A percentile compares a stretch with the other conserved stretches of the same genome.
Conservation (phyloP, 2,329 filamentous ascomycete genomes). For the Septoria petroselini region DNA sequence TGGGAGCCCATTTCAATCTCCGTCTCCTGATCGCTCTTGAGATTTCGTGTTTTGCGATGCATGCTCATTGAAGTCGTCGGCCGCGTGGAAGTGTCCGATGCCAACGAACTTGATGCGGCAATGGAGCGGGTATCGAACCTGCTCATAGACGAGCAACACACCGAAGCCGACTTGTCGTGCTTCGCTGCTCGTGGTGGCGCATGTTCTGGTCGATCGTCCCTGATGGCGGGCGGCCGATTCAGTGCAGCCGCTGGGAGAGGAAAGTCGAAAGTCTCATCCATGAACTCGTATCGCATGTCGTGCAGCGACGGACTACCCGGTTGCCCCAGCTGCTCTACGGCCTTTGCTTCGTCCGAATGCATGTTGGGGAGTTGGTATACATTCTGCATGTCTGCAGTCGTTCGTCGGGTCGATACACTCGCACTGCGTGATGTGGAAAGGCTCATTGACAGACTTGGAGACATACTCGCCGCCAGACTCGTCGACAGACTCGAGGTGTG, state of each 20-base stretch:
- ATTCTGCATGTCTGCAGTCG: slow-evolving; percentile 5
- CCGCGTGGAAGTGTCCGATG: not conserved
- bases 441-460: too few relatives aligned
- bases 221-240: not conserved
- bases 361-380: slow-evolving; percentile 11
- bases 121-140: too few relatives aligned
- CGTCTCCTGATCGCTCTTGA: slow-evolving; percentile 2
- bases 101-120: too few relatives aligned
- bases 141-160: too few relatives aligned
- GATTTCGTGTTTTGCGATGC: not conserved
- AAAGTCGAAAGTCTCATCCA: slow-evolving; percentile 13
- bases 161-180: too few relatives aligned
- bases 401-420: slow-evolving; percentile 1
- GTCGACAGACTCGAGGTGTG: slow-evolving; percentile 8
- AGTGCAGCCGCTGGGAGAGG: slow-evolving; percentile 1
- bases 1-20: slow-evolving; percentile 22
- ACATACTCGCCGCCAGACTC: too few relatives aligned
- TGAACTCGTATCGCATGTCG: slow-evolving; percentile 9
- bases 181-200: too few relatives aligned
- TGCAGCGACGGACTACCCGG: not conserved
- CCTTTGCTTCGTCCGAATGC: not conserved
- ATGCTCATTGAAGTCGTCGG: not conserved
- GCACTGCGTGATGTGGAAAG: slow-evolving; percentile 12
- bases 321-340: not conserved
- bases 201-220: not conserved